Evolutionary conservation across 179 eudicot species (phyloP).

Genomic region (Beta corolliflora): DNA sequence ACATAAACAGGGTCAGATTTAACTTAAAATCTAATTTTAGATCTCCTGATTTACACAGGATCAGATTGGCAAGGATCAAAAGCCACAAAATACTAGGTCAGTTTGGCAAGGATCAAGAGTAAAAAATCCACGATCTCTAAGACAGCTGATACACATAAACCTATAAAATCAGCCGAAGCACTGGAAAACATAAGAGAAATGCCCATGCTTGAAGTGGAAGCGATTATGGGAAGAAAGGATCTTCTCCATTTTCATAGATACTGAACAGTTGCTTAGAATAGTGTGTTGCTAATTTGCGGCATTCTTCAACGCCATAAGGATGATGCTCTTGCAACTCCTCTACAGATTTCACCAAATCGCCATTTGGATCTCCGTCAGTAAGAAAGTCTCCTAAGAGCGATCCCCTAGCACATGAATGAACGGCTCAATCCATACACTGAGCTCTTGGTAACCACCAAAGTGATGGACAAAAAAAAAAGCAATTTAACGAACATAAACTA

Average conservation of each 20-base stretch:
- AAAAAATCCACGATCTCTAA: neutral
- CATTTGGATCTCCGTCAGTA: constrained; percentile 52
- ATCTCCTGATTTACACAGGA: neutral
- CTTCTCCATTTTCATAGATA: constrained; percentile 61
- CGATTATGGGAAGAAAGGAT: constrained; percentile 46
- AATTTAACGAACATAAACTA: neutral
- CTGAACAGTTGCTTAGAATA: constrained; percentile 80
- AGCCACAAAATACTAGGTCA: neutral
- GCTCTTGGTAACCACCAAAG: neutral
- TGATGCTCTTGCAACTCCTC: constrained; percentile 50
- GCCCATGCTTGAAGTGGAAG: constrained; percentile 1
- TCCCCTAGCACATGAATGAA: constrained; percentile 44
- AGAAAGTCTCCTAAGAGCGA: constrained; percentile 61
- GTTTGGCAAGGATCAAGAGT: too few relatives aligned
- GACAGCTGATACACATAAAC: neutral
- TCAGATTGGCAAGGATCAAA: constrained; percentile 1
- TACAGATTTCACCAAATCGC: constrained; percentile 54
- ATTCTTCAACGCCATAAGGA: constrained; percentile 47
- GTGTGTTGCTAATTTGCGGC: constrained; percentile 55
- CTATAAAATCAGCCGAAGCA: neutral
- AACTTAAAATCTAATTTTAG: neutral
- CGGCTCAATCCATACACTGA: neutral
- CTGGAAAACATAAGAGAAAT: neutral
- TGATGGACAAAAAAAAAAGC: neutral
- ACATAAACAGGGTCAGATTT: too few relatives aligned